Conservation (phyloP, 2,329 filamentous ascomycete genomes). For the Sporothrix variecibatus region DNA sequence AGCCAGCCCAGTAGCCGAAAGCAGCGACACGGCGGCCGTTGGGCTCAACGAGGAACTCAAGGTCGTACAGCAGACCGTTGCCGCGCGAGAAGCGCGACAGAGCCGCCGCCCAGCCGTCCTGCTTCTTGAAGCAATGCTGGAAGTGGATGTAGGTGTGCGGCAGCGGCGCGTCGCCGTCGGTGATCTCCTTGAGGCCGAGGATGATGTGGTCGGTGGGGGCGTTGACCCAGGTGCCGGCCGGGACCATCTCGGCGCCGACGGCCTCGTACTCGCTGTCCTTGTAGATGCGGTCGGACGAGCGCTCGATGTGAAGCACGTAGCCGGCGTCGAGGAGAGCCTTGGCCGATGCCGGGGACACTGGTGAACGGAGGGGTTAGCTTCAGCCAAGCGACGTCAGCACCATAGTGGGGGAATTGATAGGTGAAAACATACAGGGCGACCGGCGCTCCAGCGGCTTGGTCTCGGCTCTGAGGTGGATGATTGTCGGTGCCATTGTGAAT, state of each 20-base stretch:
- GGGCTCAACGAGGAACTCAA: constrained; percentile 78
- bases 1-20: constrained; percentile 76
- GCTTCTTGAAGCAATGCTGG: constrained; percentile 69
- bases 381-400: neutral
- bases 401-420: neutral
- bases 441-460: constrained; percentile 35
- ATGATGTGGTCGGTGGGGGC: constrained; percentile 70
- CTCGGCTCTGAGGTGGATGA: constrained; percentile 31
- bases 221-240: constrained; percentile 66
- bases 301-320: constrained; percentile 69
- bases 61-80: constrained; percentile 75
- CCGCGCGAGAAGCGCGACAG: constrained; percentile 78
- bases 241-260: constrained; percentile 65
- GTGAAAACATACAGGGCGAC: constrained; percentile 27
- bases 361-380: neutral
- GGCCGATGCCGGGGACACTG: constrained; percentile 32
- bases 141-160: constrained; percentile 74
- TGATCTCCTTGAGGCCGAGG: constrained; percentile 76
- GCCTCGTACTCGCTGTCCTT: constrained; percentile 62
- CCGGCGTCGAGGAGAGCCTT: constrained; percentile 67
- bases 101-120: constrained; percentile 76
- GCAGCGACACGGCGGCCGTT: constrained; percentile 70
- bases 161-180: constrained; percentile 68
- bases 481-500: constrained; percentile 11
- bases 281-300: constrained; percentile 67